These are phyloP conservation scores for Casuarina cunninghamiana DNA, from an alignment of 306 rosid genomes.

Conservation along the genomic window DNA sequence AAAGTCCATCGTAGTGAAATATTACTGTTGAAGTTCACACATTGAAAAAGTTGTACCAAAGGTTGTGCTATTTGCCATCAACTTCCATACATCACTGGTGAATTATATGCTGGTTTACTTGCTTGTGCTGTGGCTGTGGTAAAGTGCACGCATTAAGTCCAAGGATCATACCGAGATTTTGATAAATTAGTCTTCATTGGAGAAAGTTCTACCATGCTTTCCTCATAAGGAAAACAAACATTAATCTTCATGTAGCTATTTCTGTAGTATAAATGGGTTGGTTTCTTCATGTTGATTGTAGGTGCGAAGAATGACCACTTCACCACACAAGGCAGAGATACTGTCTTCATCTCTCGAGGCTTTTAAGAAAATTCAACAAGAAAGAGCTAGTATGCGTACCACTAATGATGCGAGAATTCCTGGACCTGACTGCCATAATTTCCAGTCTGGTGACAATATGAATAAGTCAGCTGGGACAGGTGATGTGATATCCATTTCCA, in stretches of 20 bases:
- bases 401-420: conserved; percentile 42
- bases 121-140: conserved; percentile 22
- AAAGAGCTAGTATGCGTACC: conserved; percentile 60
- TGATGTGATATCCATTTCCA: conserved; percentile 34
- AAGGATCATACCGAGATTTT: not conserved
- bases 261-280: conserved; percentile 32
- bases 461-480: conserved; percentile 32
- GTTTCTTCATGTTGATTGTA: conserved; percentile 45
- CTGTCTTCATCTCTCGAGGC: conserved; percentile 96
- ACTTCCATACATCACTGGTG: conserved; percentile 6
- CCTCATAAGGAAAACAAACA: not conserved
- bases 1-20: not conserved
- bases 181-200: not conserved
- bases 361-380: conserved; percentile 89
- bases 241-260: not conserved
- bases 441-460: conserved; percentile 38
- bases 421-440: conserved; percentile 40
- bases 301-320: conserved; percentile 97
- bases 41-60: not conserved
- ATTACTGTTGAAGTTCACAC: not conserved
- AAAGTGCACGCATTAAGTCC: conserved; percentile 17
- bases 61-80: conserved; percentile 7
- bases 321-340: conserved; percentile 97
- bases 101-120: conserved; percentile 20
- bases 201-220: not conserved